Evolutionary conservation across 768 basidiomycete species (phyloP), one percentile per base, ranked within the genome.

Genomic region (Saitozyma podzolica): DNA sequence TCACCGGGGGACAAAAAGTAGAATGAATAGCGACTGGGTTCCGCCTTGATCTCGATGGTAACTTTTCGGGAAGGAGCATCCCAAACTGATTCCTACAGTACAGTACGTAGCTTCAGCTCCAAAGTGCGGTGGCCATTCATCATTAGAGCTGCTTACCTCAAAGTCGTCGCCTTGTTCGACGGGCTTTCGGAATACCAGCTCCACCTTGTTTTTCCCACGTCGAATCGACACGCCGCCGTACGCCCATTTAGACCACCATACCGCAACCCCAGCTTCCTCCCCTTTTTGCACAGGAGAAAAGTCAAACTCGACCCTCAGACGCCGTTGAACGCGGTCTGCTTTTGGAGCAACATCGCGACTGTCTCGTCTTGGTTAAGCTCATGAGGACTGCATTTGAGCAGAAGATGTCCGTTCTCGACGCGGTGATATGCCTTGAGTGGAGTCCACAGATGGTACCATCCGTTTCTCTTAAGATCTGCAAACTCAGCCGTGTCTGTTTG

Each of bases 391-490:
- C 64, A 63, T 19, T 51, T 56, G 43, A 71, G 64, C 1, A 51
- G 58, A 16, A 71, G 19, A 20, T 49, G 62, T 16, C 56, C 20
- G 1, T 17, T 17, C n/a, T 37, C 47, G 54, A 68, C 47, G 7
- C 43, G 40, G 60, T 68, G 50, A 20, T 50, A 54, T 43, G 47
- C 47, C 16, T 55, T 60, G 20, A 60, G 54, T 0, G 69, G 69
- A 1, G 66, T 68, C 17, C 69, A 54, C 3, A 71, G 41, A 40
- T 53, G 49, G 48, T 71, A 71, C 69, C 69, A 71, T 1, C 66
- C 64, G 11, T 62, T 10, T 8, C 19, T n/a, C n/a, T n/a, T 9
- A 5, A 49, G 4, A 8, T 52, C 10, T 7, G 9, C 42, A 47
- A 52, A 14, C 10, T 53, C 39, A 53, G 58, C 58, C 10, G n/a